Base-by-base conservation (phyloP, 108 stramenopile genomes). In the Conticribra guillardii region DNA sequence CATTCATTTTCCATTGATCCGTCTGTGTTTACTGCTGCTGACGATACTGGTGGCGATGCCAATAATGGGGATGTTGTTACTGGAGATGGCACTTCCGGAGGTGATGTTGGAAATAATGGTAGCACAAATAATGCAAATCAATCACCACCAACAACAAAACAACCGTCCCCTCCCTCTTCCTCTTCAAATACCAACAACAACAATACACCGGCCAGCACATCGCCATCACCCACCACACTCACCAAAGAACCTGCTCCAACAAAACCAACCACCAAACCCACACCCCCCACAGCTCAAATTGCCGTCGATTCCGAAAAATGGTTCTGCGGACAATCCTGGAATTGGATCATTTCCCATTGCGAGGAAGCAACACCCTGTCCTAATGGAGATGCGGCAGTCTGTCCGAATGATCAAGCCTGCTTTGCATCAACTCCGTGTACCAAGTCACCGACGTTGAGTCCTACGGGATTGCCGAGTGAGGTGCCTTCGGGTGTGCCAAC, bases 341-440 rank as follows among this genome's bases (percentile, higher is more conserved):
- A 73, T 56, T 73, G 62, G 72, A 22, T 73, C 29, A 34, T 46
- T 17, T 32, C 18, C 11, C 62, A 72, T 55, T 73, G 72, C 30
- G 63, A 49, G 18, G 47, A 50, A 3, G 72, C 72, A 11, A 33
- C 44, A 2, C 72, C 72, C 15, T 72, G 71, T 54, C 58, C 59
- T 1, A 45, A 54, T 1, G 72, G 72, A 21, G 72, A 64, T 50
- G 29, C 19, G 0, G 45, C 31, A 32, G 72, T 64, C 17, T 73
- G 72, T 30, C 72, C 72, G 14, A 28, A 44, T 29, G 57, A 64
- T 21, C 37, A 37, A 45, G 55, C 54, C 17, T 73, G 72, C 31
- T 73, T 64, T 64, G 72, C 72, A 0, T 63, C 61, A 18, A 64
- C 72, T 18, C 72, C 72, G 0, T 73, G 72, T 48, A 73, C 72